Base-by-base conservation (phyloP, 1,139 yeast genomes). In the Debaryomycetaceae sp. region DNA sequence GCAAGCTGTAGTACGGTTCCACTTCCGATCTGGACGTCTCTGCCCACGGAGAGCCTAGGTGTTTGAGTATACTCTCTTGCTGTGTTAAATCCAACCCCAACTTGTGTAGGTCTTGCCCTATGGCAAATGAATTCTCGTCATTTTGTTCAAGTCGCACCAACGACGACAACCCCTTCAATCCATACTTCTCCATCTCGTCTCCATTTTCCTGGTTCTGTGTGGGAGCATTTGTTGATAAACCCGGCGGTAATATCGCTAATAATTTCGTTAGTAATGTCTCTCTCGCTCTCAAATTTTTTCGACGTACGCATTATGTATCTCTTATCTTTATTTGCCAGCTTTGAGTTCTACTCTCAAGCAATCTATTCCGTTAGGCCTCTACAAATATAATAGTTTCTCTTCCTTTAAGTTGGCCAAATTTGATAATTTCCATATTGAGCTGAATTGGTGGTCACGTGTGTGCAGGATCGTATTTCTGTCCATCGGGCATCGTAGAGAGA, bases 11-110 rank as follows among this genome's bases (percentile, higher is more conserved):
- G 47, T 73, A 75, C 3, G 98, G 98, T 51, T 88, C 95, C n/a
- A 91, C 96, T 50, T 86, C 91, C 42, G 89, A 82, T 52, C 94
- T 73, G 9, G 95, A 80, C 1, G 96, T 87, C 57, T 91, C 98
- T 30, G 87, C 73, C 98, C 98, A 92, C 9, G 98, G 98, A 9
- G 95, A 84, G 19, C 95, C 82, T 55, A 91, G 79, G n/a, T 81
- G 79, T 51, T 76, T 77, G 37, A 91, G 73, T 28, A 89, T 69
- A 44, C 78, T 71, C 14, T 72, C 67, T 33, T 67, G 65, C 13
- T 53, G 58, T 7, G 68, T 62, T 50, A 85, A 70, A 53, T 87
- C 86, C 37, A 88, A 67, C 14, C 94, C 95, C 33, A 87, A 67
- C 49, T 84, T 78, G 43, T 81, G 79, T 41, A 89, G 67, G 56